These are phyloP conservation scores for Pseudogymnoascus sp. DNA, from an alignment of 2,329 filamentous ascomycete genomes.

Conservation along the genomic window DNA sequence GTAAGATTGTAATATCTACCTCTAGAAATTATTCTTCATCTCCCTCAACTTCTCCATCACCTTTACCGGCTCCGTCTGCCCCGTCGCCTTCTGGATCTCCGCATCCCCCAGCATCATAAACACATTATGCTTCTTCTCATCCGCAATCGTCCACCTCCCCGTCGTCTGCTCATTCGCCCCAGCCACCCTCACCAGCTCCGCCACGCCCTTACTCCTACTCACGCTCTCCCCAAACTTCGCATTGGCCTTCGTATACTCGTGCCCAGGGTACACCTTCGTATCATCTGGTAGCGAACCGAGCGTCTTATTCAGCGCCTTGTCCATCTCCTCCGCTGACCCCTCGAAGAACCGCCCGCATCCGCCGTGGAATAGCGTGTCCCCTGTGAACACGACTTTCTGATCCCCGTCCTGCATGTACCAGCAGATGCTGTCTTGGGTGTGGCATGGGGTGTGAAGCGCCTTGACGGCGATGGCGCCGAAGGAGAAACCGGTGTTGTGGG, in stretches of 20 bases:
- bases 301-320: slow-evolving; percentile 81
- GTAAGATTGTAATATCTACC: background rate
- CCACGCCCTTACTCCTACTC: slow-evolving; percentile 63
- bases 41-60: slow-evolving; percentile 82
- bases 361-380: slow-evolving; percentile 77
- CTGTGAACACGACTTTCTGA: slow-evolving; percentile 80
- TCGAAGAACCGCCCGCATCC: slow-evolving; percentile 97
- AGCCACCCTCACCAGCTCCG: slow-evolving; percentile 69
- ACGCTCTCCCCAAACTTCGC: slow-evolving; percentile 80
- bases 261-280: slow-evolving; percentile 89
- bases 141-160: slow-evolving; percentile 91
- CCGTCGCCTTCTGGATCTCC: slow-evolving; percentile 73
- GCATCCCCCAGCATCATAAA: slow-evolving; percentile 93
- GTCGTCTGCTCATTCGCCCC: slow-evolving; percentile 79
- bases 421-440: slow-evolving; percentile 98
- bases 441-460: slow-evolving; percentile 90
- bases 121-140: slow-evolving; percentile 96
- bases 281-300: slow-evolving; percentile 77
- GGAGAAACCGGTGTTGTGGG: slow-evolving; percentile 67
- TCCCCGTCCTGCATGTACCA: slow-evolving; percentile 79
- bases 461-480: slow-evolving; percentile 78
- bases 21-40: slow-evolving; percentile 64
- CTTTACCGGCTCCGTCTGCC: slow-evolving; percentile 68
- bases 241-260: slow-evolving; percentile 97
- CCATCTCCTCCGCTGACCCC: slow-evolving; percentile 81